A percentile compares a stretch with the other conserved stretches of the same genome.
Conservation (phyloP, 2,329 filamentous ascomycete species). For the Nemania sp. region DNA sequence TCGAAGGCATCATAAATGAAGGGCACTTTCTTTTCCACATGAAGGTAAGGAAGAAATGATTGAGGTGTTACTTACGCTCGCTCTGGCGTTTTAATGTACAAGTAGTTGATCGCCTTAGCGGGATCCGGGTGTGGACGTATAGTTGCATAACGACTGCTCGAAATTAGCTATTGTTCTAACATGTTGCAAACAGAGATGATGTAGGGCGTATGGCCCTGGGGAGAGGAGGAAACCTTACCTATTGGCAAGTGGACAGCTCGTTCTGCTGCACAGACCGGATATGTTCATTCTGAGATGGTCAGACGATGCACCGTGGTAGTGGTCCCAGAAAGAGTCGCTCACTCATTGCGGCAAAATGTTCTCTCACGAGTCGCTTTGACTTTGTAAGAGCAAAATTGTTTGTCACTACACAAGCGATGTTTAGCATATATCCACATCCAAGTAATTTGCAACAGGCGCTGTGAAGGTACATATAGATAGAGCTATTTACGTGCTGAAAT, state of each 20-base stretch:
- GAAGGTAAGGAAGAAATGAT: background rate
- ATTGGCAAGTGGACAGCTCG: conserved; percentile 49
- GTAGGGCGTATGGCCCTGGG: background rate
- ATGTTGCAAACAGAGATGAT: background rate
- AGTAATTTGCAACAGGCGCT: background rate
- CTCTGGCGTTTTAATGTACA: conserved; percentile 96
- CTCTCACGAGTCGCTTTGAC: conserved; percentile 69
- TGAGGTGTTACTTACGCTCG: conserved; percentile 22
- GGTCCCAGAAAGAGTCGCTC: conserved; percentile 10
- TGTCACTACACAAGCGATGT: conserved; percentile 53
- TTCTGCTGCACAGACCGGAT: conserved; percentile 58
- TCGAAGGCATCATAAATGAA: no score
- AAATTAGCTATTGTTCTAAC: conserved; percentile 3
- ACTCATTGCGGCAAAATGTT: conserved; percentile 92
- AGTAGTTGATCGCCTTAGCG: conserved; percentile 79
- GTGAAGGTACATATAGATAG: background rate
- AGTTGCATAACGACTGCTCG: conserved; percentile 26
- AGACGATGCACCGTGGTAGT: background rate
- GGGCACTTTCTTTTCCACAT: background rate
- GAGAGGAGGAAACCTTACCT: conserved; percentile 20
- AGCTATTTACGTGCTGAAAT: no score
- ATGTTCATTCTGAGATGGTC: conserved; percentile 67
- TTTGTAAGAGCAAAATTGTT: conserved; percentile 76
- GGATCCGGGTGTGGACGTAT: conserved; percentile 46
- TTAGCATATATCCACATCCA: conserved; percentile 12